A percentile compares a stretch with the other conserved stretches of the same genome.
phyloP scores from a whole-genome alignment of 129 eudicot species.

The Helichrysum umbraculigerum region DNA sequence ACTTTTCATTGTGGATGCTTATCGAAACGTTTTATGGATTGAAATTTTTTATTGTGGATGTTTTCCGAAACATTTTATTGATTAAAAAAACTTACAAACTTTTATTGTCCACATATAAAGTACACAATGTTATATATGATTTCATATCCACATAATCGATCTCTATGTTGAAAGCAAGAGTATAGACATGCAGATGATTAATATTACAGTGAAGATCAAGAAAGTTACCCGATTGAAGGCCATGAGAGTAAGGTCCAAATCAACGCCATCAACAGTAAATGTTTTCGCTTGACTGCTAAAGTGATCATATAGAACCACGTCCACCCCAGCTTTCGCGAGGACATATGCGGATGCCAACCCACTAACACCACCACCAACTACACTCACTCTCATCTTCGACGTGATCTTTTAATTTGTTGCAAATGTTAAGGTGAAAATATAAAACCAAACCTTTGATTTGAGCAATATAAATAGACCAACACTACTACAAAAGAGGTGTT shows the following conservation, averaged over 20 bases:
- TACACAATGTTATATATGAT: too few relatives aligned
- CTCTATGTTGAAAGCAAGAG: not conserved
- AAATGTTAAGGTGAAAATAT: too few relatives aligned
- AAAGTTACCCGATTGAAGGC: slow-evolving; percentile 37
- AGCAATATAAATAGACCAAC: not conserved
- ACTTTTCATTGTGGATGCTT: too few relatives aligned
- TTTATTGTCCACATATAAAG: too few relatives aligned
- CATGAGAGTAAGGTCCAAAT: slow-evolving; percentile 41
- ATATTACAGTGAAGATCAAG: not conserved
- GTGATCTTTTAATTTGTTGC: not conserved
- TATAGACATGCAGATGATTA: not conserved
- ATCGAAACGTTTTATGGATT: too few relatives aligned
- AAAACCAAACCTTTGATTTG: not conserved
- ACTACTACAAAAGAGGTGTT: too few relatives aligned
- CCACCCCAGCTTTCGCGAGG: slow-evolving; percentile 11
- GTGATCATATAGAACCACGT: slow-evolving; percentile 33
- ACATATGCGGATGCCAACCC: slow-evolving; percentile 38
- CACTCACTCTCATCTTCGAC: slow-evolving; percentile 36
- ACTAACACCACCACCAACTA: slow-evolving; percentile 40
- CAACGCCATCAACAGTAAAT: slow-evolving; percentile 24
- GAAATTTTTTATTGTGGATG: too few relatives aligned
- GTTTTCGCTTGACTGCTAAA: slow-evolving; percentile 42
- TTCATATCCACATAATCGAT: not conserved
- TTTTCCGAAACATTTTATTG: too few relatives aligned
- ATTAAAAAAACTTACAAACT: too few relatives aligned